Percentiles rank a stretch among this genome's conserved stretches.
Conservation (phyloP, 768 basidiomycete species). For the Tremella fuciformis region DNA sequence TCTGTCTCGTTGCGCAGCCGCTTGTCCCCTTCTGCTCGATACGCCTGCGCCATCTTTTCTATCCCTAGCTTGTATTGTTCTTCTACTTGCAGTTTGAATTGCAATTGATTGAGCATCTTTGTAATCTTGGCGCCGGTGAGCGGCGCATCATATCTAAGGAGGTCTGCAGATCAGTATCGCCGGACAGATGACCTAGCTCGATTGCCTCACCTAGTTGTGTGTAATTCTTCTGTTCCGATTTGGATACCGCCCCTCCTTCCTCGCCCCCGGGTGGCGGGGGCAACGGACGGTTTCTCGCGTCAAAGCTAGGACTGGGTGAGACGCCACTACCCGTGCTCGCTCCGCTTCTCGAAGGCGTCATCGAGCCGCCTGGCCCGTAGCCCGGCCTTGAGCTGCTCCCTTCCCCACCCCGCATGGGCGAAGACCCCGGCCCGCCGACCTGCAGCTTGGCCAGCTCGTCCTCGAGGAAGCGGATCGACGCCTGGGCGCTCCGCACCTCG, state of each 20-base stretch:
- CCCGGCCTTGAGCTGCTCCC: conserved; percentile 1
- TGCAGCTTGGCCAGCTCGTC: conserved; percentile 50
- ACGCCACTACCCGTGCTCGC: conserved; percentile 8
- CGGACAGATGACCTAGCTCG: neutral
- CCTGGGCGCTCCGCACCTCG: conserved; percentile 49
- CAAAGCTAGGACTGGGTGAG: conserved; percentile 29
- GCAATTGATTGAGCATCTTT: conserved; percentile 94
- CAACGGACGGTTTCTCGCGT: conserved; percentile 42
- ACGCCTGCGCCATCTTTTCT: conserved; percentile 97
- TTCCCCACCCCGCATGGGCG: conserved; percentile 18
- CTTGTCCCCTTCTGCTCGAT: conserved; percentile 95
- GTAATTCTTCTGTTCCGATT: conserved; percentile 44
- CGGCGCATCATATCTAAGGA: conserved; percentile 96
- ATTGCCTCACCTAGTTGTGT: conserved; percentile 44
- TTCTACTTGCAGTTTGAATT: conserved; percentile 98
- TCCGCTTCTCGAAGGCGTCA: conserved; percentile 17
- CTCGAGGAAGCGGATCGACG: conserved; percentile 49
- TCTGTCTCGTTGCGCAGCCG: conserved; percentile 89
- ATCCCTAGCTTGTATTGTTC: conserved; percentile 97
- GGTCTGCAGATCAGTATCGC: conserved; percentile 57
- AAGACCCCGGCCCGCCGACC: conserved; percentile 22
- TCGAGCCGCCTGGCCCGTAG: conserved; percentile 7
- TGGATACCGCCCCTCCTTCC: conserved; percentile 13
- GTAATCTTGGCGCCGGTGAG: conserved; percentile 95
- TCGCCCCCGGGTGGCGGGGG: conserved; percentile 37